Evolutionary conservation across 2,329 filamentous ascomycete genomes (phyloP), one percentile per base, ranked within the genome.

Genomic region (Epicoccum sorghinum): DNA sequence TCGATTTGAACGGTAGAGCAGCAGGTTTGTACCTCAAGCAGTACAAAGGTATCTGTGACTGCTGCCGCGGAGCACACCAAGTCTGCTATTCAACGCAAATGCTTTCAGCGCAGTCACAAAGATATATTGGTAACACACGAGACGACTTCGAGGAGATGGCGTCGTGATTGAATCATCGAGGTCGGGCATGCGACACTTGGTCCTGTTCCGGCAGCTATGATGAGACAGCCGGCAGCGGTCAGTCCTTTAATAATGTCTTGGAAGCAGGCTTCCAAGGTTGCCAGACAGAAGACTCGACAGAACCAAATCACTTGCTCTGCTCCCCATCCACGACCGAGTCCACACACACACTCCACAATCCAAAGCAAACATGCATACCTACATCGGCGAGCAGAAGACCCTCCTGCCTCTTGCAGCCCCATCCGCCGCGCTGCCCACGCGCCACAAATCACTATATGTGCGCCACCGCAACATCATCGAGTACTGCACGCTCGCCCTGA

Each of bases 371-470:
- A 58, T 58, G 52, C 4, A 29, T 9, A 30, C 32, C 7, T 33
- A 12, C 13, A 33, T 33, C 32, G 32, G 13, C n/a, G 51, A 58
- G 48, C 48, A 55, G 32, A 44, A 44, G 8, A 39, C 25, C 8
- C 45, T 55, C 30, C 52, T 60, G 7, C 58, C 55, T 23, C 29
- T 56, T 13, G 30, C 37, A 7, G 10, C 39, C 35, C 44, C 7
- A 13, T 6, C 24, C 2, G n/a, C 18, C 4, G 25, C 7, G 14
- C 22, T 25, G 13, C 2, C 24, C 14, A 14, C n/a, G 13, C 51
- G 39, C 30, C 54, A 33, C 37, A 35, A 42, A 13, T 14, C 18
- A 24, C 39, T 52, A 43, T 4, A 25, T 4, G 22, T 12, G 3
- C 36, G 30, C 9, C 29, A 44, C 4, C 23, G 32, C 36, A 13